Percentiles rank a stretch among this genome's conserved stretches.
Conservation (phyloP, 1,284 basidiomycete species). For the Rhizopogon parksii region DNA sequence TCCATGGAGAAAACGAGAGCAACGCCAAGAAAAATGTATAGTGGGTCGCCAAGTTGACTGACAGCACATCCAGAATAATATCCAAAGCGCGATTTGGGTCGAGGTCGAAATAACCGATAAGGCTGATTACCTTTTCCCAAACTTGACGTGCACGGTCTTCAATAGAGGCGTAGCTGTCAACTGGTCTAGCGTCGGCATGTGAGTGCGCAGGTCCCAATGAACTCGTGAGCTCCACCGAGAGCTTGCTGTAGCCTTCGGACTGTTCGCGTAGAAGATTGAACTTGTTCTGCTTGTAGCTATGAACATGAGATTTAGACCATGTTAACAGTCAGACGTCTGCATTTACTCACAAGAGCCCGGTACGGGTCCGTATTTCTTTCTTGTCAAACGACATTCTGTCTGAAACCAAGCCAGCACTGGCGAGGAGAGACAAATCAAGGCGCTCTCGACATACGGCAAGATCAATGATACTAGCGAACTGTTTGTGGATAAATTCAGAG, state of each 20-base stretch:
- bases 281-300: conserved; percentile 95
- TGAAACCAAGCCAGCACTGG: conserved; percentile 54
- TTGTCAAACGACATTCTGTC: conserved; percentile 59
- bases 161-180: conserved; percentile 50
- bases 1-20: conserved; percentile 81
- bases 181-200: conserved; percentile 49
- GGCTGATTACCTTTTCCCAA: conserved; percentile 83
- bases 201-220: conserved; percentile 71
- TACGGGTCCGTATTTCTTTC: conserved; percentile 72
- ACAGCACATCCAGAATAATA: conserved; percentile 88
- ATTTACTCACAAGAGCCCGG: conserved; percentile 66
- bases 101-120: conserved; percentile 94
- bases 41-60: conserved; percentile 75
- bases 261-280: conserved; percentile 97
- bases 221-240: conserved; percentile 79
- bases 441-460: conserved; percentile 61
- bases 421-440: conserved; percentile 58
- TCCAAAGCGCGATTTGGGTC: conserved; percentile 94
- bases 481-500: conserved; percentile 6
- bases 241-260: conserved; percentile 93
- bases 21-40: conserved; percentile 90
- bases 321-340: not conserved
- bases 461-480: conserved; percentile 42
- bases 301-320: conserved; percentile 7
- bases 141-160: conserved; percentile 63